Evolutionary conservation across 495 filamentous ascomycete genomes (phyloP).

Genomic region (Podospora bellae-mahoneyi): DNA sequence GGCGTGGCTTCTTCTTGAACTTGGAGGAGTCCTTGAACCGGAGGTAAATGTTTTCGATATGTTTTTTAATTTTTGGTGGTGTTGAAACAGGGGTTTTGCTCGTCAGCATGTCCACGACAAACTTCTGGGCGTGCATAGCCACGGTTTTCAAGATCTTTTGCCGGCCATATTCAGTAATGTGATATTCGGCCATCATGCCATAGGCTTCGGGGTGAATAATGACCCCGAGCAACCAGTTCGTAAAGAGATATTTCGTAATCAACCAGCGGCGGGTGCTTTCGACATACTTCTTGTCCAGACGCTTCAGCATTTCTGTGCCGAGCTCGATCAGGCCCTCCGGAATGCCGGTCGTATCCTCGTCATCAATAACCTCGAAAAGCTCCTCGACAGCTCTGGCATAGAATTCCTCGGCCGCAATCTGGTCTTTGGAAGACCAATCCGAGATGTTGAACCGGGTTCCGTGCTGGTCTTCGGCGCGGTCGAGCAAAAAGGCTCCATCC

Average conservation of each 20-base stretch:
- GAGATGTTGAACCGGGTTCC: constrained; percentile 63
- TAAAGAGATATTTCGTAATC: constrained; percentile 88
- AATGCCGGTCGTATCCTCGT: constrained; percentile 73
- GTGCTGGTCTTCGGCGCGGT: constrained; percentile 67
- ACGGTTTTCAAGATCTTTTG: constrained; percentile 85
- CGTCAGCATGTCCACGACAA: constrained; percentile 59
- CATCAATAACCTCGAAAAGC: constrained; percentile 83
- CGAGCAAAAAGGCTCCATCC: constrained; percentile 85
- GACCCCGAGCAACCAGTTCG: constrained; percentile 76
- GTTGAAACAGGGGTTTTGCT: constrained; percentile 61
- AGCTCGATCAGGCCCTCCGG: constrained; percentile 80
- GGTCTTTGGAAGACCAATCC: constrained; percentile 61
- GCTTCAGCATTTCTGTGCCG: constrained; percentile 73
- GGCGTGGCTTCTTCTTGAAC: constrained; percentile 52
- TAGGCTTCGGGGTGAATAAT: constrained; percentile 87
- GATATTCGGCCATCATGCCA: constrained; percentile 84
- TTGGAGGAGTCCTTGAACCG: constrained; percentile 55
- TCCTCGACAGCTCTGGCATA: constrained; percentile 76
- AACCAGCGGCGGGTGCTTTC: constrained; percentile 73
- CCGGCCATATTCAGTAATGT: constrained; percentile 85
- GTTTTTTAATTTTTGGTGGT: constrained; percentile 62
- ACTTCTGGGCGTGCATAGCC: constrained; percentile 70
- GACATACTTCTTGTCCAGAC: constrained; percentile 68
- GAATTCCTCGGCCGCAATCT: constrained; percentile 82
- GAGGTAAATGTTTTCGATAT: constrained; percentile 72